These are phyloP conservation scores for Coemansia pectinata DNA, from an alignment of 192 early-diverging fungal species.

Conservation along the genomic window DNA sequence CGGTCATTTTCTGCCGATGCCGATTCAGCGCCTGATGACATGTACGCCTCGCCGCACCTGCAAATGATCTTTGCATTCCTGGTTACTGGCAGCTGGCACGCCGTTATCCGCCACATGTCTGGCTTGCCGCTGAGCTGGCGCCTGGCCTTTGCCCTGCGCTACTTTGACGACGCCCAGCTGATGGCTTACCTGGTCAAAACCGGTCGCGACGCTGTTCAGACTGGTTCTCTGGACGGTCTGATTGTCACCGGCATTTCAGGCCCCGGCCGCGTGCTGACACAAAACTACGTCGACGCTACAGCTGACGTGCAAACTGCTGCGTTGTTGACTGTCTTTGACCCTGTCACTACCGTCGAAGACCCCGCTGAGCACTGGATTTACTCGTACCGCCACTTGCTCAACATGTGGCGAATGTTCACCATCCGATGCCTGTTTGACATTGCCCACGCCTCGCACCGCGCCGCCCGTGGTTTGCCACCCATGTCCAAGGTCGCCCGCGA, in stretches of 20 bases:
- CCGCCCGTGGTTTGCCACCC: conserved; percentile 49
- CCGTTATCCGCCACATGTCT: conserved; percentile 67
- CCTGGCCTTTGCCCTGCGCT: conserved; percentile 82
- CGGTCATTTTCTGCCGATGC: conserved; percentile 19
- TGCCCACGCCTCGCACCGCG: conserved; percentile 62
- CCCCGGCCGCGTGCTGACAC: conserved; percentile 70
- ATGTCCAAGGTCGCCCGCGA: conserved; percentile 54
- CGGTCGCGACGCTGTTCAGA: conserved; percentile 55
- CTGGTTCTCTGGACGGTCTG: conserved; percentile 80
- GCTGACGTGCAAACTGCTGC: conserved; percentile 91
- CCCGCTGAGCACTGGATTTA: conserved; percentile 52
- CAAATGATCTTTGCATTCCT: conserved; percentile 88
- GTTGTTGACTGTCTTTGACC: conserved; percentile 63
- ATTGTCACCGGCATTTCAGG: conserved; percentile 78
- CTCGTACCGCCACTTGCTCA: conserved; percentile 82
- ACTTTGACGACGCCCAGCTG: conserved; percentile 78
- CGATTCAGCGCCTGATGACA: conserved; percentile 25
- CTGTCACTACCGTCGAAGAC: conserved; percentile 16
- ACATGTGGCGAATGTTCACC: conserved; percentile 86
- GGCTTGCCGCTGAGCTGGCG: conserved; percentile 76
- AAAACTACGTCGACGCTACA: conserved; percentile 78
- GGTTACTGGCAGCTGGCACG: conserved; percentile 77
- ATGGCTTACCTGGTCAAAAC: conserved; percentile 59
- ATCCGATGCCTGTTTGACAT: conserved; percentile 92
- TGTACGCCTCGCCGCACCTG: conserved; percentile 67